phyloP scores from a whole-genome alignment of 768 basidiomycete species.

The Mrakia frigida region DNA sequence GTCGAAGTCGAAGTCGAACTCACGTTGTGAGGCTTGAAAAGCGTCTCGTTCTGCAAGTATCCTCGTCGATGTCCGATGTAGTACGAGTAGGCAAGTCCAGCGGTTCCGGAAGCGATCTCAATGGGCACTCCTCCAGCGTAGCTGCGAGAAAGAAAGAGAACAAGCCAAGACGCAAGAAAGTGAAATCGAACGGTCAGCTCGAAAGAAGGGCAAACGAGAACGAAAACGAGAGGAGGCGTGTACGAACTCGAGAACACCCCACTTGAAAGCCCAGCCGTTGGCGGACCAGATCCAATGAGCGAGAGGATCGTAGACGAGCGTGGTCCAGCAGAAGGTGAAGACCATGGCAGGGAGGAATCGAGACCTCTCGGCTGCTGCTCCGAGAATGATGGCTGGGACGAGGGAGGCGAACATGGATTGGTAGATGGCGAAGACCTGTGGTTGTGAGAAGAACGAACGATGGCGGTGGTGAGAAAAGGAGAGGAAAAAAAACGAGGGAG shows the following conservation, averaged over 20 bases:
- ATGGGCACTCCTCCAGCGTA: slow-evolving; percentile 96
- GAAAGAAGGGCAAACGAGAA: too few species aligned
- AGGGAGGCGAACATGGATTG: slow-evolving; percentile 52
- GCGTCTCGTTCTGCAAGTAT: slow-evolving; percentile 80
- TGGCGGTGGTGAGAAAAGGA: too few species aligned
- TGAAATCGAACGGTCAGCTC: too few species aligned
- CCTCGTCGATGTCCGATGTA: slow-evolving; percentile 87
- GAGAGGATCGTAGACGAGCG: slow-evolving; percentile 68
- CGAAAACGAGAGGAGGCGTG: too few species aligned
- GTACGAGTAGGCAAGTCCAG: slow-evolving; percentile 82
- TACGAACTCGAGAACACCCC: slow-evolving; percentile 65
- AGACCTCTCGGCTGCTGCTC: slow-evolving; percentile 84
- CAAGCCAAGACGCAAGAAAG: too few species aligned
- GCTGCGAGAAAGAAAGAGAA: slow-evolving; percentile 15
- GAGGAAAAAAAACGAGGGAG: background rate
- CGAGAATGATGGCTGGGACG: slow-evolving; percentile 67
- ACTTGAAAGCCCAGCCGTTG: slow-evolving; percentile 65
- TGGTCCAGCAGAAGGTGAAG: slow-evolving; percentile 78
- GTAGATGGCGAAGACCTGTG: slow-evolving; percentile 38
- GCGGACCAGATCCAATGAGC: slow-evolving; percentile 96
- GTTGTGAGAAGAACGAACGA: too few species aligned
- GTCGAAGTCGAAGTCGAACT: too few species aligned
- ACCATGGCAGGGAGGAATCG: slow-evolving; percentile 78
- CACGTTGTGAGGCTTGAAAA: slow-evolving; percentile 92
- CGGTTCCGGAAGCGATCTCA: slow-evolving; percentile 89